Evolutionary conservation across 148 eudicot genomes (phyloP).

Genomic region (Diospyros lotus): DNA sequence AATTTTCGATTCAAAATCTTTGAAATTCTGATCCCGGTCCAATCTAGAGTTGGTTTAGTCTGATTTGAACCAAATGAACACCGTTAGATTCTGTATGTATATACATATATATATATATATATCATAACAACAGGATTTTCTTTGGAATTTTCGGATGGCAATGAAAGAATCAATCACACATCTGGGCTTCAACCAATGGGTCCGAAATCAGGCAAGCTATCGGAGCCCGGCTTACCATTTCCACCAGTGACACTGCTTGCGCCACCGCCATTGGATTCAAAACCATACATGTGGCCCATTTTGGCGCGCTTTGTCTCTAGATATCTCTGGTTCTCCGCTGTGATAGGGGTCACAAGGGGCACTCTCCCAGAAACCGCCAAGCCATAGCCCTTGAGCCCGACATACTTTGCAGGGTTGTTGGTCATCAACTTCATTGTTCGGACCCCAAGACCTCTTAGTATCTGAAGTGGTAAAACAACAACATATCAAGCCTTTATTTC

Average conservation of each 20-base stretch:
- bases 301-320: conserved; percentile 78
- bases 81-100: too few relatives aligned
- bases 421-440: conserved; percentile 92
- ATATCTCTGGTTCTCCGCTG: conserved; percentile 80
- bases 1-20: too few relatives aligned
- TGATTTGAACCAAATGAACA: too few relatives aligned
- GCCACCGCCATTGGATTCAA: conserved; percentile 23
- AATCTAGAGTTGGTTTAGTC: too few relatives aligned
- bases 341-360: conserved; percentile 75
- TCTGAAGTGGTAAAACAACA: conserved; percentile 39
- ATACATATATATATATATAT: too few relatives aligned
- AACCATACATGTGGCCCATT: conserved; percentile 86
- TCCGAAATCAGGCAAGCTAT: conserved; percentile 4
- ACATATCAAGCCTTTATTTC: too few relatives aligned
- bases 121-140: too few relatives aligned
- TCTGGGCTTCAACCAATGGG: not conserved
- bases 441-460: conserved; percentile 79
- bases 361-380: conserved; percentile 75
- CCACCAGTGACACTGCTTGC: conserved; percentile 20
- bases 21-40: too few relatives aligned
- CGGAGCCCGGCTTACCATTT: conserved; percentile 32
- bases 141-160: too few relatives aligned
- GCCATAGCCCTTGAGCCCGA: conserved; percentile 82
- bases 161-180: too few relatives aligned
- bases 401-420: conserved; percentile 84